Percentiles rank a stretch among this genome's conserved stretches.
Evolutionary conservation across 1,139 yeast species (phyloP).

Genomic region (Lodderomyces metapsilosis): DNA sequence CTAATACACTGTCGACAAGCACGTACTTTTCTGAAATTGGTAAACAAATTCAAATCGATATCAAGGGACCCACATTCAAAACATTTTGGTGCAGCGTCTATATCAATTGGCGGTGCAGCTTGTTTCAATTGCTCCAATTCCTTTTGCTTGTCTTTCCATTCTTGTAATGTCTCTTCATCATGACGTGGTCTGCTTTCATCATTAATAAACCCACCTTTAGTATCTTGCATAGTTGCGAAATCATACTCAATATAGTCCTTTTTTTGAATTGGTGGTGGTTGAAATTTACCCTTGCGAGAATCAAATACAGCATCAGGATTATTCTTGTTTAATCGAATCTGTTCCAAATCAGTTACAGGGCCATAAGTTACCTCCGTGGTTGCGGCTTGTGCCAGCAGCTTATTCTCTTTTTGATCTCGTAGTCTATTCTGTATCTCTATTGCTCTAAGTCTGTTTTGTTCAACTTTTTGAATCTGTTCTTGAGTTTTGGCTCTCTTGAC

Average conservation of each 20-base stretch:
- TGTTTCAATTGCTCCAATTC: conserved; percentile 45
- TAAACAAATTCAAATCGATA: conserved; percentile 68
- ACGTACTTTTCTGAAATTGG: conserved; percentile 61
- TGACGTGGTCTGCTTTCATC: conserved; percentile 37
- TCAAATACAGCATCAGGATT: conserved; percentile 9
- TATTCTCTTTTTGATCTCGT: conserved; percentile 19
- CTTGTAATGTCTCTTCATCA: conserved; percentile 49
- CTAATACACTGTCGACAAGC: conserved; percentile 81
- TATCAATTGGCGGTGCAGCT: conserved; percentile 69
- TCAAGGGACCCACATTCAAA: conserved; percentile 78
- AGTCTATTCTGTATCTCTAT: conserved; percentile 48
- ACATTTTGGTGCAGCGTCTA: conserved; percentile 73
- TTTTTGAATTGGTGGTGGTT: conserved; percentile 48
- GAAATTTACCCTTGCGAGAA: conserved; percentile 16
- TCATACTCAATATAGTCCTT: conserved; percentile 89
- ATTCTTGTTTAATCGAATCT: conserved; percentile 14
- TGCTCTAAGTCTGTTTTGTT: conserved; percentile 59
- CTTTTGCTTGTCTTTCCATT: conserved; percentile 71
- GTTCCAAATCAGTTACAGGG: conserved; percentile 9
- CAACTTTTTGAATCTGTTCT: conserved; percentile 53
- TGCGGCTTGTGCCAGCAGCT: neutral
- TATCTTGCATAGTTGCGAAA: conserved; percentile 83
- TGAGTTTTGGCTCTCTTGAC: conserved; percentile 35
- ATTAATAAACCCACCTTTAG: conserved; percentile 81
- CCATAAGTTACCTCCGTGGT: neutral